phyloP scores from a whole-genome alignment of 441 rosid genomes.

The Biscutella laevigata region DNA sequence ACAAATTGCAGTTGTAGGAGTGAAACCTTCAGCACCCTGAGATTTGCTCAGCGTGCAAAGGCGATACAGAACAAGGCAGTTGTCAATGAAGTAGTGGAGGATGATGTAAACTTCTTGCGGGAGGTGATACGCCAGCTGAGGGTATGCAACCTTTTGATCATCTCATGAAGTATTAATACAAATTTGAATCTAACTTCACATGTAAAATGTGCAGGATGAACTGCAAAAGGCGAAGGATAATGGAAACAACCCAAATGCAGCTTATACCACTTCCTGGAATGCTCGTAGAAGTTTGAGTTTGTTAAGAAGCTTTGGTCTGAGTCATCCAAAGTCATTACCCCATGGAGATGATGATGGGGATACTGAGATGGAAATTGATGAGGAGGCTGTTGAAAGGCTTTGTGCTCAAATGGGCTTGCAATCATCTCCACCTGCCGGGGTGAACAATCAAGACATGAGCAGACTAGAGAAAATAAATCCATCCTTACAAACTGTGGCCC shows the following conservation, averaged over 20 bases:
- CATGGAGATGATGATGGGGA: slow-evolving; percentile 86
- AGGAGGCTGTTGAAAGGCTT: slow-evolving; percentile 85
- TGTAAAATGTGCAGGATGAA: slow-evolving; percentile 61
- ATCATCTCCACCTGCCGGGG: slow-evolving; percentile 32
- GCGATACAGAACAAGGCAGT: slow-evolving; percentile 91
- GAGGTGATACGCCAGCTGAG: slow-evolving; percentile 85
- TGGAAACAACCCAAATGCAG: slow-evolving; percentile 44
- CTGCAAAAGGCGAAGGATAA: slow-evolving; percentile 71
- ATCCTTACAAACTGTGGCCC: slow-evolving; percentile 19
- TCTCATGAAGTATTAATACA: neutral
- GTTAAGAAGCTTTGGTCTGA: slow-evolving; percentile 67
- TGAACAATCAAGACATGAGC: slow-evolving; percentile 20
- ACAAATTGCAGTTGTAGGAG: slow-evolving; percentile 69
- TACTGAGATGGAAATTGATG: slow-evolving; percentile 99
- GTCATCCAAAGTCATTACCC: slow-evolving; percentile 53
- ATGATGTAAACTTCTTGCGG: slow-evolving; percentile 83
- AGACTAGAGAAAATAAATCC: slow-evolving; percentile 26
- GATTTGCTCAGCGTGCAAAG: slow-evolving; percentile 98
- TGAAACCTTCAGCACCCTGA: slow-evolving; percentile 88
- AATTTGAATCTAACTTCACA: slow-evolving; percentile 6
- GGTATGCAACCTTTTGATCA: slow-evolving; percentile 34
- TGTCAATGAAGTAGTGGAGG: slow-evolving; percentile 93
- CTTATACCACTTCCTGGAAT: slow-evolving; percentile 65
- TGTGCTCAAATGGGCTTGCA: slow-evolving; percentile 48
- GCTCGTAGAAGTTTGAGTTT: slow-evolving; percentile 88